phyloP scores from a whole-genome alignment of 129 eudicot genomes.

The Escallonia herrerae region DNA sequence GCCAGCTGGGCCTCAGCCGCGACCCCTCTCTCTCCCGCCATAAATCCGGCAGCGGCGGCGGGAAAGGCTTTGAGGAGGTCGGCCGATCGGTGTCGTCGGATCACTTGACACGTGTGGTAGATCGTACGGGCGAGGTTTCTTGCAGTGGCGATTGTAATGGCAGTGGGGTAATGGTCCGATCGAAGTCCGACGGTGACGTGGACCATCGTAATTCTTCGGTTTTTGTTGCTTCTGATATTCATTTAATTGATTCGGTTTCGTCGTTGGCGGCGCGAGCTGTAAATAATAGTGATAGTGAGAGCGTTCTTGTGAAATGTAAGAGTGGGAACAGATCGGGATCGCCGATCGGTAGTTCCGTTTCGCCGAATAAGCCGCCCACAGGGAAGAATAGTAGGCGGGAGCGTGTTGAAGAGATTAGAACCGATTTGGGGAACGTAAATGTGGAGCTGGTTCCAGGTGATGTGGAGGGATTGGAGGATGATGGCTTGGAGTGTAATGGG shows the following conservation, averaged over 20 bases:
- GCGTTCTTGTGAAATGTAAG: constrained; percentile 25
- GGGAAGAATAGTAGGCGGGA: constrained; percentile 37
- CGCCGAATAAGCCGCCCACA: constrained; percentile 60
- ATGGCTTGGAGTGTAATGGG: constrained; percentile 24
- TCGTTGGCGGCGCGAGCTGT: constrained; percentile 19
- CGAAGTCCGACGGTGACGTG: constrained; percentile 45
- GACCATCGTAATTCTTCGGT: constrained; percentile 23
- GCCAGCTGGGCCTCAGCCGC: constrained; percentile 55
- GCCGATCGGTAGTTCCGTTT: constrained; percentile 19
- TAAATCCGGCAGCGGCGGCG: constrained; percentile 12
- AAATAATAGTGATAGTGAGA: constrained; percentile 31
- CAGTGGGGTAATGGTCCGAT: constrained; percentile 33
- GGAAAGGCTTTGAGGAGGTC: constrained; percentile 6
- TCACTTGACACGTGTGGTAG: constrained; percentile 4
- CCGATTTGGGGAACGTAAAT: constrained; percentile 15
- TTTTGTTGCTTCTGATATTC: constrained; percentile 24
- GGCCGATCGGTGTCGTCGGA: constrained; percentile 46
- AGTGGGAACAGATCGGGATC: constrained; percentile 17
- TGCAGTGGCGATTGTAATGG: constrained; percentile 1
- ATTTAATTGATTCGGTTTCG: constrained; percentile 34
- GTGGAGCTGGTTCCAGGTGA: constrained; percentile 13
- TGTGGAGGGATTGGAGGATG: constrained; percentile 9
- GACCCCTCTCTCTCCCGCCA: constrained; percentile 47
- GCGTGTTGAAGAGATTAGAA: constrained; percentile 33
- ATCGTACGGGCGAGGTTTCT: constrained; percentile 7